A percentile compares a stretch with the other conserved stretches of the same genome.
These are phyloP conservation scores for Fraxinus baroniana DNA, from an alignment of 305 asterid species.

Conservation along the genomic window DNA sequence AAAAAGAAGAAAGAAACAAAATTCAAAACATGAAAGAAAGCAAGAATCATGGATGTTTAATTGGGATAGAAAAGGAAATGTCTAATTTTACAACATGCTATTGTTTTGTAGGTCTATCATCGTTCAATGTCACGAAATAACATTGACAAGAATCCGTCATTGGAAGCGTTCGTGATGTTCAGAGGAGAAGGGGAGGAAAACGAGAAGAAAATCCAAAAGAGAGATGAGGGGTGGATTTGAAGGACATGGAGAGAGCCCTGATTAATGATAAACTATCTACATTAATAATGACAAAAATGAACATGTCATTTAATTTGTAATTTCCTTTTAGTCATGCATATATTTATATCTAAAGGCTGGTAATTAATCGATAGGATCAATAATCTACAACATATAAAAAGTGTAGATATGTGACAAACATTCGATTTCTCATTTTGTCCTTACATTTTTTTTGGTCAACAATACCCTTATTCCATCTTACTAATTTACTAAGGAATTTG, in stretches of 20 bases:
- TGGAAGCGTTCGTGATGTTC: neutral
- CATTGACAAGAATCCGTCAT: neutral
- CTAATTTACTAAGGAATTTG: neutral
- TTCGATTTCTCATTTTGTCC: neutral
- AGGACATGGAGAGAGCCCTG: neutral
- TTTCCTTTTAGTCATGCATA: neutral
- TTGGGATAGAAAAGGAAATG: neutral
- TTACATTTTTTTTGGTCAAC: neutral
- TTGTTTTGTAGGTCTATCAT: neutral
- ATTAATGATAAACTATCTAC: neutral
- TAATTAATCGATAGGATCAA: neutral
- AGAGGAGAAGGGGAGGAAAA: neutral
- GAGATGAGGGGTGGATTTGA: constrained; percentile 1
- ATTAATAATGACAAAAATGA: neutral
- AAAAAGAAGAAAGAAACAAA: neutral
- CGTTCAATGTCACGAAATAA: neutral
- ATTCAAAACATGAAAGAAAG: neutral
- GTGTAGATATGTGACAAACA: neutral
- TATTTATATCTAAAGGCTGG: neutral
- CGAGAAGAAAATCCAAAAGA: constrained; percentile 20
- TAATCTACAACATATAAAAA: no score
- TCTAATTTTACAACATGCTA: neutral
- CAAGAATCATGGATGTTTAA: neutral
- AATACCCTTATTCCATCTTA: neutral
- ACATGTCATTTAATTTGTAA: neutral